phyloP scores from a whole-genome alignment of 805 yeast species.

The Pichia occidentalis region DNA sequence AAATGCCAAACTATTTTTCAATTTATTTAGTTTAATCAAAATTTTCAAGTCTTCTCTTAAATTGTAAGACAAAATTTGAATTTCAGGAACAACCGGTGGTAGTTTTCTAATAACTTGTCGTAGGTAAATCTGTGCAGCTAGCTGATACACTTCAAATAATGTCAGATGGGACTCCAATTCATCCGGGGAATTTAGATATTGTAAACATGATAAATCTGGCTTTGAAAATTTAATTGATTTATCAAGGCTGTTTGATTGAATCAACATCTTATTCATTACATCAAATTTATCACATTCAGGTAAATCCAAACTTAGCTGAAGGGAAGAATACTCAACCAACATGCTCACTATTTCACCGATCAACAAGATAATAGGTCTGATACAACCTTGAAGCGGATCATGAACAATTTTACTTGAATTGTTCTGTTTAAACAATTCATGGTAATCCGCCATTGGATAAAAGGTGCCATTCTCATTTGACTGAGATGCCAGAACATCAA shows the following conservation, averaged over 20 bases:
- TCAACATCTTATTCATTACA: conserved; percentile 14
- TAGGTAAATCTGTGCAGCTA: conserved; percentile 24
- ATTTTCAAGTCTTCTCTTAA: conserved; percentile 17
- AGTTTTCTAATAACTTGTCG: conserved; percentile 22
- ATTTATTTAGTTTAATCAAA: conserved; percentile 11
- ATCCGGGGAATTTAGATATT: conserved; percentile 16
- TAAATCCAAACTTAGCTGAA: conserved; percentile 17
- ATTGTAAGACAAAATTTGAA: conserved; percentile 16
- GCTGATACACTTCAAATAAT: conserved; percentile 31
- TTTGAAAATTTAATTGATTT: conserved; percentile 15
- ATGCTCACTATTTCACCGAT: conserved; percentile 35
- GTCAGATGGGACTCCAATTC: conserved; percentile 29
- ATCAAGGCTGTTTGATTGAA: conserved; percentile 16
- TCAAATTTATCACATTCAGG: conserved; percentile 22
- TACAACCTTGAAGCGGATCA: conserved; percentile 39
- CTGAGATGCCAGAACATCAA: conserved; percentile 35
- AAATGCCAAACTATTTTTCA: conserved; percentile 30
- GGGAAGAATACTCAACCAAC: conserved; percentile 19
- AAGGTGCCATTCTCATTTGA: conserved; percentile 34
- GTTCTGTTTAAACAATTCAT: conserved; percentile 22
- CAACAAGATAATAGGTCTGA: conserved; percentile 31
- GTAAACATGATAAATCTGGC: conserved; percentile 19
- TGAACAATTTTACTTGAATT: conserved; percentile 14
- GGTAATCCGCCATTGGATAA: conserved; percentile 30
- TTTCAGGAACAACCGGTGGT: conserved; percentile 26